Evolutionary conservation across 106 monocot genomes (phyloP).

Genomic region (Agapanthus africanus): DNA sequence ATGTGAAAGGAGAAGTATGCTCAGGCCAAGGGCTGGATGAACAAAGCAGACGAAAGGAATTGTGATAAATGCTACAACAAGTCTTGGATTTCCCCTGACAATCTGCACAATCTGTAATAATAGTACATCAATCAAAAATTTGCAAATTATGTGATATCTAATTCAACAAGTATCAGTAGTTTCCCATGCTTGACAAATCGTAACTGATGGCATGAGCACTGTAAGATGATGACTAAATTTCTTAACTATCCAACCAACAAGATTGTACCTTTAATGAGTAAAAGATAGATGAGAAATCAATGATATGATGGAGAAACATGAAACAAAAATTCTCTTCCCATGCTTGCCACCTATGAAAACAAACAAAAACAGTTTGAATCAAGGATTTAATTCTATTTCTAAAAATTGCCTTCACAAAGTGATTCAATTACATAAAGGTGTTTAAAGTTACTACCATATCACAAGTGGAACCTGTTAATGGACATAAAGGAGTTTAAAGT

Average conservation of each 20-base stretch:
- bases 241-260: conserved; percentile 1
- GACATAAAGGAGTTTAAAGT: not conserved
- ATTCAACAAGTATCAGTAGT: too few relatives aligned
- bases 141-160: too few relatives aligned
- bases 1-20: conserved; percentile 70
- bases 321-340: conserved; percentile 44
- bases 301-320: conserved; percentile 37
- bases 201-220: not conserved
- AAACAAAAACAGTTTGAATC: not conserved
- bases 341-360: conserved; percentile 65
- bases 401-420: not conserved
- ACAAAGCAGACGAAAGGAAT: conserved; percentile 74
- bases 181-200: not conserved
- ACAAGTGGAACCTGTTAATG: too few relatives aligned
- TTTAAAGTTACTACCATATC: too few relatives aligned
- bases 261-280: conserved; percentile 58
- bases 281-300: conserved; percentile 50
- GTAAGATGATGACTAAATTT: not conserved
- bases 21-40: conserved; percentile 86
- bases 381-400: not conserved
- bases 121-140: conserved; percentile 2
- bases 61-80: conserved; percentile 59
- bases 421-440: not conserved
- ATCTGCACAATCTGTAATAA: conserved; percentile 65
- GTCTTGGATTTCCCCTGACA: conserved; percentile 43